Conservation (phyloP, 352 stramenopile genomes). For the Phytopythium oedochilum region DNA sequence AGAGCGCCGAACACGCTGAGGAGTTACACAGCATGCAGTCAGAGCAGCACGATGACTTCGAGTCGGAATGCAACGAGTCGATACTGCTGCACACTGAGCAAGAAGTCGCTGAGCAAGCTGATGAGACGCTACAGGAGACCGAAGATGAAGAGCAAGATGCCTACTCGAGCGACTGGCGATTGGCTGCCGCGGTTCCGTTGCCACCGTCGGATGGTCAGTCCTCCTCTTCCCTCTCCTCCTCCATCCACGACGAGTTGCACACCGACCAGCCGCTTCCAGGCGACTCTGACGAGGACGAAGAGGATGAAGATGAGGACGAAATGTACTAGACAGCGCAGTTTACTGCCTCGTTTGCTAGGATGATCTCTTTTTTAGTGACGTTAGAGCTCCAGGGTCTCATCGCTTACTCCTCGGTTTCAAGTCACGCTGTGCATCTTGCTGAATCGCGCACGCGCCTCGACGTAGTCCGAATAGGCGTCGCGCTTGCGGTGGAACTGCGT, state of each 20-base stretch:
- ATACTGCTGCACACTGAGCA: not conserved
- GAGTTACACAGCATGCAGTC: no score
- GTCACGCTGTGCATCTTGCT: slow-evolving; percentile 89
- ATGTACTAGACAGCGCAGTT: not conserved
- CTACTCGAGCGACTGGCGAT: not conserved
- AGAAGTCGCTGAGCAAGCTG: not conserved
- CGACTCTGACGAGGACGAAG: not conserved
- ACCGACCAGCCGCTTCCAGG: not conserved
- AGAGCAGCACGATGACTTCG: not conserved
- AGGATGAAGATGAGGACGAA: not conserved
- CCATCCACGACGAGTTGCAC: not conserved
- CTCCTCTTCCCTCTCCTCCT: slow-evolving; percentile 1
- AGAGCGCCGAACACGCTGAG: not conserved
- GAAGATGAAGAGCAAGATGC: not conserved
- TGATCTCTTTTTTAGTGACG: no score
- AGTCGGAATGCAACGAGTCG: not conserved
- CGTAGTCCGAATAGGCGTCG: slow-evolving; percentile 85
- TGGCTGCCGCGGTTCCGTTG: slow-evolving; percentile 12
- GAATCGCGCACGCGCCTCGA: slow-evolving; percentile 82
- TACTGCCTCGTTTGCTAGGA: no score
- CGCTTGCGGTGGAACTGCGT: slow-evolving; percentile 73
- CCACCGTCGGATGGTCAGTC: slow-evolving; percentile 11
- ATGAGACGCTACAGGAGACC: not conserved
- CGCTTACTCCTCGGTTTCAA: slow-evolving; percentile 12
- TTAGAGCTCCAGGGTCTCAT: not conserved